Base-by-base conservation (phyloP, 306 rosid genomes). In the Quercus variabilis region DNA sequence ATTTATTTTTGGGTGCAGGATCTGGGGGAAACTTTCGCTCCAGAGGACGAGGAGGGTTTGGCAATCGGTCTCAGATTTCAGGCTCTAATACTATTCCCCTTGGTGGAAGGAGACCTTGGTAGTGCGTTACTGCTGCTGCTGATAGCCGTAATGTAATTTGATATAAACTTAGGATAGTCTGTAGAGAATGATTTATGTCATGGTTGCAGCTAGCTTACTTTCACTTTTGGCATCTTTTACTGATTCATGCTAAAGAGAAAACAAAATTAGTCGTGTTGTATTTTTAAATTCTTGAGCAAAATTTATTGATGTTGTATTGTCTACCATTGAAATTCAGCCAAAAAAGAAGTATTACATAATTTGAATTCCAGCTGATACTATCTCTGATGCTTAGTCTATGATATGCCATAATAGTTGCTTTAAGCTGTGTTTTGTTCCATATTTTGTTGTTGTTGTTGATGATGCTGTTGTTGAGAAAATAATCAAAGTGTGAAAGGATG, bases 41-140 rank as follows among this genome's bases (percentile, higher is more conserved):
- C 4, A 87, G 97, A 81, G 99, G 97, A 65, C 88, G 97, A 28
- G 96, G 96, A 74, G 91, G 97, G 65, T 91, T 73, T 83, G 93
- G 95, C 17, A 88, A 86, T 74, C 88, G 95, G 30, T 69, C 85
- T 68, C 78, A 17, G 78, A 87, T 71, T 58, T 92, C 99, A 3
- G 99, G 99, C 59, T 87, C 99, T 51, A 94, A 94, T 70, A 82
- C 83, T 41, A 81, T 85, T 56, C 97, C 97, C 73, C 70, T 94
- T 33, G 95, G 97, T 62, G 76, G 81, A 54, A 90, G 79, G 83
- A 91, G 90, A 83, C 90, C 79, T 25, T 90, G 93, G 93, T 91
- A 88, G 83, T 59, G 3, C 49, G 31, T 77, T 68, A 28, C 49
- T 49, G 76, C 69, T 38, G 60, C 69, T 55, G 73, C 79, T 63